These are phyloP conservation scores for Dujonia santamariae DNA, from an alignment of 1,139 yeast genomes.

Conservation along the genomic window DNA sequence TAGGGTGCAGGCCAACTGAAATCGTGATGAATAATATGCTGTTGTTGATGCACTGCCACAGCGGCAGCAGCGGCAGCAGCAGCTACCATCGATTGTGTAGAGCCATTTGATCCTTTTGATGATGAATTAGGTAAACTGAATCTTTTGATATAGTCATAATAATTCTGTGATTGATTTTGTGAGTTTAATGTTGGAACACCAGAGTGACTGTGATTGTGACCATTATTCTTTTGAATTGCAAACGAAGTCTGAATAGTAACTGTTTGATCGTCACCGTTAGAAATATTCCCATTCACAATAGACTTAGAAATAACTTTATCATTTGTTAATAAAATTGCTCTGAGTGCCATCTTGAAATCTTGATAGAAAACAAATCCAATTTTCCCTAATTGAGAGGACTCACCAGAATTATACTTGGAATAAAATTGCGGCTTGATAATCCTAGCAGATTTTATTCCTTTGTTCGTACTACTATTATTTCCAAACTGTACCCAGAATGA, in stretches of 20 bases:
- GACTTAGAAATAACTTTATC: constrained; percentile 21
- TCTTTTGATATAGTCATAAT: too few relatives aligned
- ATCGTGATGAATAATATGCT: too few relatives aligned
- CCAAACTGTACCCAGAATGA: constrained; percentile 43
- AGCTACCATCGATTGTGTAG: constrained; percentile 1
- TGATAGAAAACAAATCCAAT: constrained; percentile 44
- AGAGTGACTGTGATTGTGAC: constrained; percentile 5
- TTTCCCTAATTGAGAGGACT: constrained; percentile 26
- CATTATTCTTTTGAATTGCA: constrained; percentile 32
- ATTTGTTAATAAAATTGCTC: constrained; percentile 39
- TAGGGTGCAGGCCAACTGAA: too few relatives aligned
- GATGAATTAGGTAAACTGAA: constrained; percentile 11
- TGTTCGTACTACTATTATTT: constrained; percentile 4
- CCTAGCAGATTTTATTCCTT: constrained; percentile 37
- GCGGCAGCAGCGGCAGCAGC: constrained; percentile 1
- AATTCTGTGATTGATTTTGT: too few relatives aligned
- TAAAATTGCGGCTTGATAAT: constrained; percentile 44
- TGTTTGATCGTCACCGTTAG: constrained; percentile 14
- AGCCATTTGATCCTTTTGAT: neutral
- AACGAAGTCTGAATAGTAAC: constrained; percentile 38
- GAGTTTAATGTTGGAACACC: neutral
- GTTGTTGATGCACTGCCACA: neutral
- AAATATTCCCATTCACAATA: neutral
- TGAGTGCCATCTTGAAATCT: constrained; percentile 35
- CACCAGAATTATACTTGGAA: constrained; percentile 14